phyloP scores from a whole-genome alignment of 805 yeast species.

The Wickerhamia fluorescens region DNA sequence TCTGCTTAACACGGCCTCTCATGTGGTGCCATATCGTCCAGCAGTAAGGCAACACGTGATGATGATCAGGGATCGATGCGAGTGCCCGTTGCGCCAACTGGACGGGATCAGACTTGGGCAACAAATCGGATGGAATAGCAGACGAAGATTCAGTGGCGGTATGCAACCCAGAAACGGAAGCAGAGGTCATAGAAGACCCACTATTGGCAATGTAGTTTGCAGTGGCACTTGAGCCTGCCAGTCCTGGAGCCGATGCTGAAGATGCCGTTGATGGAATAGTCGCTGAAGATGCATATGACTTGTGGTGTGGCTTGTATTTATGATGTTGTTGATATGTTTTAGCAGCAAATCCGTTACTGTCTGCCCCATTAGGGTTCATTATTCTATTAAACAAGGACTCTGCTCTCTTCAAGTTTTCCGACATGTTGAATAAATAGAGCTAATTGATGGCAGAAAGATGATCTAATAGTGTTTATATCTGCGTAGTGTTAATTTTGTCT shows the following conservation, averaged over 20 bases:
- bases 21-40: slow-evolving; percentile 48
- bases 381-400: slow-evolving; percentile 40
- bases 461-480: background rate
- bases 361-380: slow-evolving; percentile 30
- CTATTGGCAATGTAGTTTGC: too few species aligned
- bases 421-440: slow-evolving; percentile 19
- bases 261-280: background rate
- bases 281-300: slow-evolving; percentile 2
- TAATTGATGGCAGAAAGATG: background rate
- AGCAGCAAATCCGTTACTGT: slow-evolving; percentile 5
- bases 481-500: too few species aligned
- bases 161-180: background rate
- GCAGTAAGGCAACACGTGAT: slow-evolving; percentile 39
- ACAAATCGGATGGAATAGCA: slow-evolving; percentile 9
- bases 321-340: slow-evolving; percentile 1
- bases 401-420: slow-evolving; percentile 41
- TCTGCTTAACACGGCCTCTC: slow-evolving; percentile 18
- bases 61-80: slow-evolving; percentile 16
- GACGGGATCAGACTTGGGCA: slow-evolving; percentile 31
- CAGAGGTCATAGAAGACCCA: background rate
- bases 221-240: too few species aligned
- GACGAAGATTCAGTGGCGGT: background rate
- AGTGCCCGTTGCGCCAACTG: slow-evolving; percentile 28
- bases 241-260: too few species aligned
- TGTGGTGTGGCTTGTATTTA: background rate